Evolutionary conservation across 805 yeast species (phyloP).

Genomic region (Yarrowia sp.): DNA sequence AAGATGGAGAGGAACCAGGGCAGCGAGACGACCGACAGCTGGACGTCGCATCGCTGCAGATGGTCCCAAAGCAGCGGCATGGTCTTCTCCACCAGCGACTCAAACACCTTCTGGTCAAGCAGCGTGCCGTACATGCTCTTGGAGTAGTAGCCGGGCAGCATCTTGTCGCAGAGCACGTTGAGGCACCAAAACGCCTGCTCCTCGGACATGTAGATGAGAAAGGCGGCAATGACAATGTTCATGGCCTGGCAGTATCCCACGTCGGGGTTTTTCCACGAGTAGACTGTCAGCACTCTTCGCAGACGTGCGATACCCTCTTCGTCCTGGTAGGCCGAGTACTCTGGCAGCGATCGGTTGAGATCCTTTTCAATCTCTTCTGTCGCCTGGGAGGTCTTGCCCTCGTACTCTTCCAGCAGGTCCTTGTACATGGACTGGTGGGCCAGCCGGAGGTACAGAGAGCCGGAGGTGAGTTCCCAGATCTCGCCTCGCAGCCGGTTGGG

Average conservation of each 20-base stretch:
- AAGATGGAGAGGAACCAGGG: slow-evolving; percentile 96
- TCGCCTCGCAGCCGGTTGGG: slow-evolving; percentile 97
- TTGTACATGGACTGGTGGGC: slow-evolving; percentile 67
- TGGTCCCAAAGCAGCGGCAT: slow-evolving; percentile 91
- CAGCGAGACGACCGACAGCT: slow-evolving; percentile 86
- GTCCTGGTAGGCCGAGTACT: slow-evolving; percentile 90
- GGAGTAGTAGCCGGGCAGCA: slow-evolving; percentile 95
- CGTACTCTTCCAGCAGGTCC: slow-evolving; percentile 63
- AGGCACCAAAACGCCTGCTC: slow-evolving; percentile 98
- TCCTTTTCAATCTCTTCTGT: slow-evolving; percentile 97
- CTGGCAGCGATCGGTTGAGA: slow-evolving; percentile 91
- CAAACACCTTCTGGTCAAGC: slow-evolving; percentile 92
- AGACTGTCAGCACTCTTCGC: slow-evolving; percentile 88
- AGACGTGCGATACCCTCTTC: slow-evolving; percentile 84
- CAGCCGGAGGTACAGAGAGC: slow-evolving; percentile 78
- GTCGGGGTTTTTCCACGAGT: slow-evolving; percentile 96
- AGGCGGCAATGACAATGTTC: slow-evolving; percentile 73
- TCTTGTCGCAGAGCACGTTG: slow-evolving; percentile 76
- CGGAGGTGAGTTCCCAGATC: slow-evolving; percentile 91
- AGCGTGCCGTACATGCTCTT: slow-evolving; percentile 97
- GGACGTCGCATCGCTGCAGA: slow-evolving; percentile 79
- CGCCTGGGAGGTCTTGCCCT: slow-evolving; percentile 74
- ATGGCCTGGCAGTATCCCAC: slow-evolving; percentile 99
- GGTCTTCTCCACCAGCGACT: slow-evolving; percentile 83
- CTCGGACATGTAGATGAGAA: slow-evolving; percentile 76